A percentile compares a stretch with the other conserved stretches of the same genome.
Conservation (phyloP, 2,329 filamentous ascomycete genomes). For the Celoporthe dispersa region DNA sequence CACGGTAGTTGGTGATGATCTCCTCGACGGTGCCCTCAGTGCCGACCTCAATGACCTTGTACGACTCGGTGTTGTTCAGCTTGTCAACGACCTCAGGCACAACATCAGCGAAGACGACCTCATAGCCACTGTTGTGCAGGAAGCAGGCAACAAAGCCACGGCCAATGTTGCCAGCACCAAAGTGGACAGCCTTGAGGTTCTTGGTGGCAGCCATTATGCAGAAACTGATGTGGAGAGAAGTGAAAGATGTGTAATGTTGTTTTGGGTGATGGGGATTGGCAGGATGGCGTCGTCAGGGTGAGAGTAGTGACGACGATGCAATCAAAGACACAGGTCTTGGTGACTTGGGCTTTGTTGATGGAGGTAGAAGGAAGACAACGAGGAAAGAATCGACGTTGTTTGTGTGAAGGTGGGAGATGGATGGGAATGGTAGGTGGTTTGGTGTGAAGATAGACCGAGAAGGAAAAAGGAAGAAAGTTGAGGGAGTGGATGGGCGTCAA, state of each 20-base stretch:
- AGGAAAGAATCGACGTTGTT: neutral
- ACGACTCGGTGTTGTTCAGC: slow-evolving; percentile 75
- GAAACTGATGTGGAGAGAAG: neutral
- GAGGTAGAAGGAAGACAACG: neutral
- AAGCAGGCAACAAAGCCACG: slow-evolving; percentile 89
- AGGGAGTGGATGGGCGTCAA: slow-evolving; percentile 14
- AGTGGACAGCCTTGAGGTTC: slow-evolving; percentile 74
- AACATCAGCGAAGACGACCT: slow-evolving; percentile 96
- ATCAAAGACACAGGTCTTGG: neutral
- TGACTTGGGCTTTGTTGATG: neutral
- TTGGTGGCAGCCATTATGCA: slow-evolving; percentile 52
- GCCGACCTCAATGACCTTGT: slow-evolving; percentile 93
- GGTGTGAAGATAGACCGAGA: slow-evolving; percentile 6
- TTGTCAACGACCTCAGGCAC: slow-evolving; percentile 80
- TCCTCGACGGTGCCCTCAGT: slow-evolving; percentile 79
- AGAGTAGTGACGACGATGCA: neutral
- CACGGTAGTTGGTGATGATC: slow-evolving; percentile 92
- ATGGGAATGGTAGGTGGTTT: neutral
- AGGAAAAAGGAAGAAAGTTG: neutral
- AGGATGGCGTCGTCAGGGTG: neutral
- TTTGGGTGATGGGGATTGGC: neutral
- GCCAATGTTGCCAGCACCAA: slow-evolving; percentile 85
- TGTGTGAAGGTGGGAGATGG: neutral
- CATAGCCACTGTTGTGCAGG: slow-evolving; percentile 91
- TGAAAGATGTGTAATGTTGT: neutral